Base-by-base conservation (phyloP, 1,139 yeast genomes). In the Zygoascus sp. region DNA sequence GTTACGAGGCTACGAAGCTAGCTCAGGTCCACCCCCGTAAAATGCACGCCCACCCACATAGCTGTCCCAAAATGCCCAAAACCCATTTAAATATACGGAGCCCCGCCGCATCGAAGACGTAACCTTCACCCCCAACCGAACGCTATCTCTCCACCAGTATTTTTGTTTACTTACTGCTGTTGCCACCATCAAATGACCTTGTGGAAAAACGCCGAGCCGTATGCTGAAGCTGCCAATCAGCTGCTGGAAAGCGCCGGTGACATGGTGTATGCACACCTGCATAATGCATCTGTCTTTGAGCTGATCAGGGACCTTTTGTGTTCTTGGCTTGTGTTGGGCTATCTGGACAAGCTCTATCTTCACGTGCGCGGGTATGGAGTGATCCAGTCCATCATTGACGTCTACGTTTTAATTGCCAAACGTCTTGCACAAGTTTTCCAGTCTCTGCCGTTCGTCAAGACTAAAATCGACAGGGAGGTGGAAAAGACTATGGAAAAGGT, bases 391-490 rank as follows among this genome's bases (percentile, higher is more conserved):
- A 23, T 45, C 9, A 30, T 20, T 37, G 49, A 43, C 38, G 38
- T 47, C 3, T 53, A 49, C 42, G 30, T 27, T 7, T 44, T 19
- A 23, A 34, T 40, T 8, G 56, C 56, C 4, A 38, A 23, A 37
- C 11, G 23, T 58, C 15, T 50, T 58, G 47, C 34, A 35, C 32
- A 38, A 45, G 28, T 46, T 60, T 17, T 53, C 58, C 46, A 44
- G 40, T 27, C 46, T n/a, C n/a, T 63, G 11, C 90, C 94, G 1
- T 73, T 79, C 0, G 54, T 84, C 30, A 75, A 70, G 50, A 58
- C 65, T 2, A 79, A 79, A 58, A 80, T 87, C 4, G 81, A 83
- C 39, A 58, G 64, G 16, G 92, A 89, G 61, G 73, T 90, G 11
- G 54, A 53, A 10, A 68, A 69, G 38, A 77, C 79, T 0, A 63